phyloP scores from a whole-genome alignment of 2,329 filamentous ascomycete genomes.

The Fusarium oligoseptatum region DNA sequence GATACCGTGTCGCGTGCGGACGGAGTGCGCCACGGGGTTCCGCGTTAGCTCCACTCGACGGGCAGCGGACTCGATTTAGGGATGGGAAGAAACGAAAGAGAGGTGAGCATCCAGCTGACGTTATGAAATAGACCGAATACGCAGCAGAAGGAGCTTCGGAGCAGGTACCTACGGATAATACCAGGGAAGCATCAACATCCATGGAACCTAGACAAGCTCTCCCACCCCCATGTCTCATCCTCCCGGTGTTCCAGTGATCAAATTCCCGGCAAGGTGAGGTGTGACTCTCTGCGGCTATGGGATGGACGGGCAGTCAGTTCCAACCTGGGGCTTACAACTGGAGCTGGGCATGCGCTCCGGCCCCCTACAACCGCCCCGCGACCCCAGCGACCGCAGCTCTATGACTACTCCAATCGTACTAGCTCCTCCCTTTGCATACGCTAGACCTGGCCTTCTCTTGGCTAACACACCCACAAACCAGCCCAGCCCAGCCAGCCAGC shows the following conservation, averaged over 20 bases:
- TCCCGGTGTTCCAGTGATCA: slow-evolving; percentile 30
- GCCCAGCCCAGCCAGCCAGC: slow-evolving; percentile 21
- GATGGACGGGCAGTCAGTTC: background rate
- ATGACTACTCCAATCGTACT: slow-evolving; percentile 29
- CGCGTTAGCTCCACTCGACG: slow-evolving; percentile 32
- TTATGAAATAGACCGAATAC: background rate
- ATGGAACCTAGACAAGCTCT: background rate
- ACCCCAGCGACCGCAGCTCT: slow-evolving; percentile 6
- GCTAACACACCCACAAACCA: slow-evolving; percentile 10
- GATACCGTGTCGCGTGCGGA: slow-evolving; percentile 39
- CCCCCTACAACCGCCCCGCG: slow-evolving; percentile 12
- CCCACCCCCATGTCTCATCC: slow-evolving; percentile 9
- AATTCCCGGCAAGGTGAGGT: slow-evolving; percentile 8
- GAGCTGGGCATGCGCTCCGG: slow-evolving; percentile 26
- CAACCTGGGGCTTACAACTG: background rate
- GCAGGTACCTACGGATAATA: background rate
- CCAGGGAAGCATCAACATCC: background rate
- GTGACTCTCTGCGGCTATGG: background rate
- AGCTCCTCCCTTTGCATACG: slow-evolving; percentile 38
- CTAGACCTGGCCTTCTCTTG: slow-evolving; percentile 40
- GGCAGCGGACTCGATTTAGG: slow-evolving; percentile 11
- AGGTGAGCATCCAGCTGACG: background rate
- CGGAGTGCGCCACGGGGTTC: slow-evolving; percentile 30
- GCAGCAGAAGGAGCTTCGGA: background rate
- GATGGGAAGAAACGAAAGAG: background rate